Evolutionary conservation across 306 rosid species (phyloP).

Genomic region (Arachis hypogaea): DNA sequence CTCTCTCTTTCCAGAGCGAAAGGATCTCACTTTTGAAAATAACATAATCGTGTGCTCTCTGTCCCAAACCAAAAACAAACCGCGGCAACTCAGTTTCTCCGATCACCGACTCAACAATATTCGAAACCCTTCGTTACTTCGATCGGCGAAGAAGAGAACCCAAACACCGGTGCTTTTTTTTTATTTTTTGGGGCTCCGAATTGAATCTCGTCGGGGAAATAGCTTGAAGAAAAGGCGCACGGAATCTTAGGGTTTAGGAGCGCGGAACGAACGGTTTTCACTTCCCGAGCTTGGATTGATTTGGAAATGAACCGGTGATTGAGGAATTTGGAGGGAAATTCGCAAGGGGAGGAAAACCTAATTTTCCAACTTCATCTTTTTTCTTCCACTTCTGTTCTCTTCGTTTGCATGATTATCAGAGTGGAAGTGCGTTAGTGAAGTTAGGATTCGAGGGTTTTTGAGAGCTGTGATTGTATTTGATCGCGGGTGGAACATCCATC

Average conservation of each 20-base stretch:
- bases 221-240: constrained; percentile 1
- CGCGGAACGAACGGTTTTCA: not conserved
- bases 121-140: not conserved
- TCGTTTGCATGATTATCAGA: constrained; percentile 8
- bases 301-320: not conserved
- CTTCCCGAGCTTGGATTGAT: constrained; percentile 31
- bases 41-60: too few relatives aligned
- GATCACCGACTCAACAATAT: constrained; percentile 23
- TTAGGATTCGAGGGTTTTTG: constrained; percentile 19
- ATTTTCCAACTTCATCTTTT: constrained; percentile 3
- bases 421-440: constrained; percentile 26
- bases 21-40: constrained; percentile 10
- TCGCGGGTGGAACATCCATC: not conserved
- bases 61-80: not conserved
- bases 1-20: not conserved
- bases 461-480: not conserved
- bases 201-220: constrained; percentile 4
- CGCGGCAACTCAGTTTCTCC: not conserved
- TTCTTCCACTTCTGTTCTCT: not conserved
- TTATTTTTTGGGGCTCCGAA: not conserved
- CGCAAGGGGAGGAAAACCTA: constrained; percentile 31
- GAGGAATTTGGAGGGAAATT: constrained; percentile 4
- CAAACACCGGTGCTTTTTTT: not conserved
- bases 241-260: constrained; percentile 30
- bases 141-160: not conserved